Conservation (phyloP, 352 stramenopile species). For the Globisporangium takayamanum region DNA sequence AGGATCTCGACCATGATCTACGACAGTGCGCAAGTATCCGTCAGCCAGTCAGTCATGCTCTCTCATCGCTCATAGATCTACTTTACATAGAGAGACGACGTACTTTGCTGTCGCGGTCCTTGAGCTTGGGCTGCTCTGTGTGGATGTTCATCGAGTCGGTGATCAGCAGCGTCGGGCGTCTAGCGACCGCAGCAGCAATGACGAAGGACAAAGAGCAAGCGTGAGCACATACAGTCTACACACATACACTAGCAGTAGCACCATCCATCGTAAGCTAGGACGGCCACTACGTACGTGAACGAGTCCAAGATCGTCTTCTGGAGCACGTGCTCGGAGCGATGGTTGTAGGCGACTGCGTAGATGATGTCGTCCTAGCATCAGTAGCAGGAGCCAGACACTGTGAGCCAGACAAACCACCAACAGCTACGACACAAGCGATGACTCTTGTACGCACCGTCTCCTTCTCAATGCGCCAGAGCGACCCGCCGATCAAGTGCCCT, state of each 20-base stretch:
- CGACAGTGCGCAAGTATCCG: constrained; percentile 15
- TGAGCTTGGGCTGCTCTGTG: constrained; percentile 81
- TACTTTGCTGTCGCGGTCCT: constrained; percentile 82
- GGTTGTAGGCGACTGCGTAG: constrained; percentile 91
- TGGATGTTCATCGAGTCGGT: constrained; percentile 88
- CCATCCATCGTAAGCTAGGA: too few relatives aligned
- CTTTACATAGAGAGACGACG: background rate
- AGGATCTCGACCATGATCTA: constrained; percentile 92
- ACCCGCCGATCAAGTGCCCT: constrained; percentile 92
- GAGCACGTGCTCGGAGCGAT: constrained; percentile 92
- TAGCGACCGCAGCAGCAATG: constrained; percentile 11
- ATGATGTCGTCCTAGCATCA: constrained; percentile 86
- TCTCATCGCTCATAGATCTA: background rate
- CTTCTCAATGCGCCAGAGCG: constrained; percentile 92
- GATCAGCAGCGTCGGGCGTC: constrained; percentile 79
- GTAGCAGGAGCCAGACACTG: background rate
- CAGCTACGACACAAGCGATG: background rate
- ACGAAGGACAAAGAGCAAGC: background rate
- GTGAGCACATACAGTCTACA: background rate
- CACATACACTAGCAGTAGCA: background rate
- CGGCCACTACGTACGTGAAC: constrained; percentile 58
- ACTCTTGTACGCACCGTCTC: constrained; percentile 64
- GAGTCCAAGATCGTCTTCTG: constrained; percentile 92
- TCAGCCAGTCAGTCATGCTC: constrained; percentile 2
- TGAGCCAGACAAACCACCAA: background rate